Conservation (phyloP, 176 grass and related monocot genomes). For the Lolium perenne region DNA sequence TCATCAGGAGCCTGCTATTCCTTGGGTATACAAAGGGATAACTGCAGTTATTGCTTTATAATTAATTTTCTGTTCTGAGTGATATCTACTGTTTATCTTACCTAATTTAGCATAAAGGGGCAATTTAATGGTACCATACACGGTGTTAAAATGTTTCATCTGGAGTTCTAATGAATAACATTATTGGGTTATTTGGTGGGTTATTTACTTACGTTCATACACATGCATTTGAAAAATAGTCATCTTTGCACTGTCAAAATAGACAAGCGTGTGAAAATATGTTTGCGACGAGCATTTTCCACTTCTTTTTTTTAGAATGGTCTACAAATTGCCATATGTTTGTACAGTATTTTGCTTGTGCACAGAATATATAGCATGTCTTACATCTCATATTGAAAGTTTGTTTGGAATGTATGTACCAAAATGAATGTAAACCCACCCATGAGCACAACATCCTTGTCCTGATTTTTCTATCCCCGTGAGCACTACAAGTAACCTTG, state of each 20-base stretch:
- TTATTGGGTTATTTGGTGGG: not conserved
- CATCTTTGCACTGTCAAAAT: not conserved
- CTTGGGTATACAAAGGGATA: conserved; percentile 43
- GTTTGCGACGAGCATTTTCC: not conserved
- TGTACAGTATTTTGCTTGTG: conserved; percentile 4
- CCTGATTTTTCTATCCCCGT: conserved; percentile 5
- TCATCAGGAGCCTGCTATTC: conserved; percentile 40
- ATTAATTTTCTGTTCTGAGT: conserved; percentile 10
- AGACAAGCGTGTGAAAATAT: conserved; percentile 3
- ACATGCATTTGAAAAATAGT: conserved; percentile 5
- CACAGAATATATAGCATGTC: not conserved
- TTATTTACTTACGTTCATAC: not conserved
- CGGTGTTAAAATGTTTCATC: not conserved
- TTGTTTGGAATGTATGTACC: not conserved
- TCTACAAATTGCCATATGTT: not conserved
- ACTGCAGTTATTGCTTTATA: conserved; percentile 17
- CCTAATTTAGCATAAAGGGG: conserved; percentile 5
- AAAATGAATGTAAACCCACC: conserved; percentile 17
- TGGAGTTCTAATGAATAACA: not conserved
- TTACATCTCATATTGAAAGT: not conserved
- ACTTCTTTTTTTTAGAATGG: not conserved
- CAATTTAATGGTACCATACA: not conserved
- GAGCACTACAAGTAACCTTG: conserved; percentile 34
- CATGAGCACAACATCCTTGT: conserved; percentile 5
- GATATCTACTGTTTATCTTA: conserved; percentile 12